A percentile compares a stretch with the other conserved stretches of the same genome.
Evolutionary conservation across 148 eudicot genomes (phyloP).

Genomic region (Fagopyrum homotropicum): DNA sequence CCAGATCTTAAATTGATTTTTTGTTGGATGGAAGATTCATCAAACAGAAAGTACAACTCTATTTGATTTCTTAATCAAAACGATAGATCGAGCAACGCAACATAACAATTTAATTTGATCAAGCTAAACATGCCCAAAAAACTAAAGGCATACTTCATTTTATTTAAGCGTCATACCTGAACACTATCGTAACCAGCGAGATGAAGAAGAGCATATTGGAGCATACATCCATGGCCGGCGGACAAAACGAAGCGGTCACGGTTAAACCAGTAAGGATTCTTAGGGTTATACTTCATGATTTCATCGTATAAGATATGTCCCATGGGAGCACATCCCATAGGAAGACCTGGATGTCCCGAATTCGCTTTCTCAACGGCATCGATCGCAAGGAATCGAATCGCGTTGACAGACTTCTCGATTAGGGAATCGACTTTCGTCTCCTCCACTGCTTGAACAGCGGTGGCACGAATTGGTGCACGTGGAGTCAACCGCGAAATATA

Average conservation of each 20-base stretch:
- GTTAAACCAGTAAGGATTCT: conserved; percentile 92
- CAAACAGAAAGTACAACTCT: not conserved
- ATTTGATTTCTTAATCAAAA: not conserved
- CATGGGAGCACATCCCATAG: conserved; percentile 99
- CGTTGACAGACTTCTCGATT: conserved; percentile 62
- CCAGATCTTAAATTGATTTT: not conserved
- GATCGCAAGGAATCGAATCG: conserved; percentile 74
- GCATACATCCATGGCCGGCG: conserved; percentile 96
- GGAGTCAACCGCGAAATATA: conserved; percentile 12
- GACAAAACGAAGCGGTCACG: conserved; percentile 89
- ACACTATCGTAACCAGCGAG: conserved; percentile 93
- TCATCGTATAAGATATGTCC: conserved; percentile 90
- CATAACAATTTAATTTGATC: not conserved
- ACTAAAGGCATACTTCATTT: not conserved
- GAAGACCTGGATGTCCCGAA: conserved; percentile 95
- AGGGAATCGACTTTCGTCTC: conserved; percentile 30
- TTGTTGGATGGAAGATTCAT: not conserved
- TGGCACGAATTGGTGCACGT: conserved; percentile 28
- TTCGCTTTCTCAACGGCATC: conserved; percentile 99
- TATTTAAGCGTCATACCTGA: conserved; percentile 24
- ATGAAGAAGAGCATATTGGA: conserved; percentile 92
- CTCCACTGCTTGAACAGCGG: conserved; percentile 37
- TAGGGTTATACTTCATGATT: conserved; percentile 81
- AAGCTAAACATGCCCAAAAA: not conserved
- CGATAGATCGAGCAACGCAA: not conserved